Evolutionary conservation across 768 basidiomycete genomes (phyloP), one percentile per base, ranked within the genome.

Genomic region (Cubamyces lactineus): DNA sequence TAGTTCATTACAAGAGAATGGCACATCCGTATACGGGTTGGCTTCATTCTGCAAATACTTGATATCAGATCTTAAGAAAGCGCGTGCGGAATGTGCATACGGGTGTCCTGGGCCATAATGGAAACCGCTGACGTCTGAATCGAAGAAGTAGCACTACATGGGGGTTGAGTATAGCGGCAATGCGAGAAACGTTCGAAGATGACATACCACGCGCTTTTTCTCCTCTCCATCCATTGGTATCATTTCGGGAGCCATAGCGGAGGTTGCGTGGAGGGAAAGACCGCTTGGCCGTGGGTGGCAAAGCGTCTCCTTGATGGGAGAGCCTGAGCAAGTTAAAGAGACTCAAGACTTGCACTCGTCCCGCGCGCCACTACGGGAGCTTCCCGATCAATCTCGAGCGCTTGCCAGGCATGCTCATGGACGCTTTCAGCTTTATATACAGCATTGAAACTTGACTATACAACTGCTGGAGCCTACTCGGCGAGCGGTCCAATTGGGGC

Each of bases 1-100:
- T 98, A 98, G 77, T 98, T 99, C 97, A 99, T 99, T 58, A 99
- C 97, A 54, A 99, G 82, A 12, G 96, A 96, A 77, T 99, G 97
- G 73, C 96, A 98, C 97, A 99, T 99, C 68, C 96, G 88, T 80
- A 98, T 97, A 39, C 97, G 85, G 21, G 96, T 98, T 6, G 96
- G 96, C 72, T 97, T 96, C 95, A 97, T 97, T 39, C 92, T 94
- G 46, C 34, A 62, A 53, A 51, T 68, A 65, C 65, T 15, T 58
- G 66, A 62, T 50, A 40, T 47, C 54, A 45, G 42, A 62, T 57
- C 58, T 30, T 64, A 26, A 53, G 57, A 21, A 16, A 50, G 24
- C 5, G 23, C 30, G 8, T 42, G 0, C 21, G 19, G 26, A 17
- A 12, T 4, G 24, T 16, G 71, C 86, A 69, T 76, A 92, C 88